Evolutionary conservation across 2,329 filamentous ascomycete species (phyloP).

Genomic region (Ophiostoma perfectum): DNA sequence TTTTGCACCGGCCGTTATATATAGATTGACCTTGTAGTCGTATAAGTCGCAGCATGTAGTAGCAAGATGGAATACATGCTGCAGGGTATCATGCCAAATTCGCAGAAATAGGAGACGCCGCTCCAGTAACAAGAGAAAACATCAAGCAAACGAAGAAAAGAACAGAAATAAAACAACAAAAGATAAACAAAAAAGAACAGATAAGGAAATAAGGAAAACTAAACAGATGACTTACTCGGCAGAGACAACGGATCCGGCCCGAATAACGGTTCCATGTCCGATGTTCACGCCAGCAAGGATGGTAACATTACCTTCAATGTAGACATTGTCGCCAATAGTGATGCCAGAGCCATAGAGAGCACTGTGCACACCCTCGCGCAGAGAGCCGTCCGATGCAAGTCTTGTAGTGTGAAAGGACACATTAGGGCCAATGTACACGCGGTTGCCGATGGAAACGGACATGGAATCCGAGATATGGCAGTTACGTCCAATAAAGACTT

Average conservation of each 20-base stretch:
- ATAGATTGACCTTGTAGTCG: conserved; percentile 13
- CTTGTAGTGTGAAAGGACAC: conserved; percentile 79
- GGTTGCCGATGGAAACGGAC: conserved; percentile 72
- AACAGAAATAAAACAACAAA: conserved; percentile 13
- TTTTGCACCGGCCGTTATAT: conserved; percentile 3
- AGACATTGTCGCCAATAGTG: conserved; percentile 78
- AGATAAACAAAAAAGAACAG: background rate
- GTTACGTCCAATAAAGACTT: conserved; percentile 75
- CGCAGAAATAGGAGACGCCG: conserved; percentile 9
- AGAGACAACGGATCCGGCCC: conserved; percentile 79
- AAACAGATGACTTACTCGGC: conserved; percentile 42
- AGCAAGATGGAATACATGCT: conserved; percentile 18
- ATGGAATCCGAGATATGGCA: conserved; percentile 86
- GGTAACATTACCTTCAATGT: conserved; percentile 70
- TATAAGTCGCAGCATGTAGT: conserved; percentile 18
- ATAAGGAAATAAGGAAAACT: conserved; percentile 2
- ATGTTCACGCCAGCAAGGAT: conserved; percentile 77
- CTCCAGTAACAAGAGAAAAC: conserved; percentile 15
- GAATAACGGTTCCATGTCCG: conserved; percentile 71
- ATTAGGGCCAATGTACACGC: conserved; percentile 72
- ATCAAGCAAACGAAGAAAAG: conserved; percentile 4
- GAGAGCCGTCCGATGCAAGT: conserved; percentile 65
- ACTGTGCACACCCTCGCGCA: conserved; percentile 67
- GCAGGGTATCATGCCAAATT: conserved; percentile 28
- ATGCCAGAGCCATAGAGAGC: conserved; percentile 66